Evolutionary conservation across 2,329 filamentous ascomycete genomes (phyloP).

Genomic region (Blastomyces silverae): DNA sequence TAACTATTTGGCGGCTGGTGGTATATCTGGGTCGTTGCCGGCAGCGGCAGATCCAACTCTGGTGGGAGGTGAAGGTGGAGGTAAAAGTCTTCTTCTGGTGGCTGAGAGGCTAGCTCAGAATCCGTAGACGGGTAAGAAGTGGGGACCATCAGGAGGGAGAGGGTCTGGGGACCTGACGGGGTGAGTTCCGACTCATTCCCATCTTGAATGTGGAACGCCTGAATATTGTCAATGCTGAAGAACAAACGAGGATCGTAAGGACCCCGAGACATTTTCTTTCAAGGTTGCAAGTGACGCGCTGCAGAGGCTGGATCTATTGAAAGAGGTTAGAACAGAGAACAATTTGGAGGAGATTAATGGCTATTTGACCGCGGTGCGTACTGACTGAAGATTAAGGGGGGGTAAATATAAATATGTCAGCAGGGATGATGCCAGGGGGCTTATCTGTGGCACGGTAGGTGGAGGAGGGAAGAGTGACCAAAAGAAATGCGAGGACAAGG

Average conservation of each 20-base stretch:
- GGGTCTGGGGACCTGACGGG: slow-evolving; percentile 76
- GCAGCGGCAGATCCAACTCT: slow-evolving; percentile 86
- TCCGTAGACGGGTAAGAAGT: slow-evolving; percentile 65
- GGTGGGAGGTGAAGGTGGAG: slow-evolving; percentile 90
- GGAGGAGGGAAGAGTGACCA: background rate
- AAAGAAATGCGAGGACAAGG: background rate
- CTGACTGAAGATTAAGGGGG: background rate
- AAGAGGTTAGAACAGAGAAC: background rate
- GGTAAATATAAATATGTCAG: background rate
- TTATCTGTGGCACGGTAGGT: background rate
- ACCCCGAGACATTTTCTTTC: slow-evolving; percentile 16
- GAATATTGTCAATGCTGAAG: slow-evolving; percentile 65
- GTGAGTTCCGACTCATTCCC: slow-evolving; percentile 79
- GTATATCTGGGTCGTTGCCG: slow-evolving; percentile 94
- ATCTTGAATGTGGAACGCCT: slow-evolving; percentile 83
- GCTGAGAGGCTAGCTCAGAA: slow-evolving; percentile 50
- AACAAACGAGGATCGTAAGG: slow-evolving; percentile 36
- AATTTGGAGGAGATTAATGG: background rate
- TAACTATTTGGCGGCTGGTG: slow-evolving; percentile 91
- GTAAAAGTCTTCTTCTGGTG: slow-evolving; percentile 84
- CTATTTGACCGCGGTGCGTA: background rate
- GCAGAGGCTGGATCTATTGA: background rate
- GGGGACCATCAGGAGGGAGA: slow-evolving; percentile 93
- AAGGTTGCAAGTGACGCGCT: background rate
- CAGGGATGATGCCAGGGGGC: background rate